These are phyloP conservation scores for Paxillus ammoniavirescens DNA, from an alignment of 768 basidiomycete genomes.

Conservation along the genomic window DNA sequence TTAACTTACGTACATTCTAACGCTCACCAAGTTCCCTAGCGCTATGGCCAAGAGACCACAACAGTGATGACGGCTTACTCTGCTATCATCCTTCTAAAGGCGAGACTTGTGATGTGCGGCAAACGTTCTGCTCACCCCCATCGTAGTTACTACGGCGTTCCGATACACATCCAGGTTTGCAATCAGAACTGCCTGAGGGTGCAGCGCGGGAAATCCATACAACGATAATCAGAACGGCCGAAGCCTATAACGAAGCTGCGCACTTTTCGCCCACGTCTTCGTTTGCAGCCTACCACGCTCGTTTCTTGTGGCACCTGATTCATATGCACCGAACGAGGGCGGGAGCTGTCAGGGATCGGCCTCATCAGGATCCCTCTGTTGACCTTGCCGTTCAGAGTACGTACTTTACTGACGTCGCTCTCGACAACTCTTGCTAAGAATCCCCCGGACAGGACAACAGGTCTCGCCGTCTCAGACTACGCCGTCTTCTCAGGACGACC, in stretches of 20 bases:
- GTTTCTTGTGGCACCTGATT: constrained; percentile 73
- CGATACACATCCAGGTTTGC: constrained; percentile 53
- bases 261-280: constrained; percentile 57
- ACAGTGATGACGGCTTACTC: constrained; percentile 86
- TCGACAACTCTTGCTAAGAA: constrained; percentile 9
- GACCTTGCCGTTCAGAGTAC: constrained; percentile 60
- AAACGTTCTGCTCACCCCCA: constrained; percentile 1
- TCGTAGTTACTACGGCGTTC: constrained; percentile 67
- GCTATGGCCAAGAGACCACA: constrained; percentile 82
- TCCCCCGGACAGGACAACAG: constrained; percentile 17
- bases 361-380: constrained; percentile 43
- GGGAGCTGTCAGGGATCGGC: constrained; percentile 35
- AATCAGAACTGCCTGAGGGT: constrained; percentile 57
- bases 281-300: constrained; percentile 73
- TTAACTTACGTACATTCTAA: constrained; percentile 25
- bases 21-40: constrained; percentile 39
- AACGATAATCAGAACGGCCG: constrained; percentile 67
- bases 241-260: constrained; percentile 76
- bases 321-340: constrained; percentile 56
- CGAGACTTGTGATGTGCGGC: constrained; percentile 26
- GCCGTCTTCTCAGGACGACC: constrained; percentile 19
- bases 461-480: constrained; percentile 20
- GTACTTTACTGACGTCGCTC: constrained; percentile 1
- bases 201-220: constrained; percentile 64
- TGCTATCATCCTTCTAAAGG: constrained; percentile 77